phyloP scores from a whole-genome alignment of 2,329 filamentous ascomycete genomes.

The Claviceps sorghi region DNA sequence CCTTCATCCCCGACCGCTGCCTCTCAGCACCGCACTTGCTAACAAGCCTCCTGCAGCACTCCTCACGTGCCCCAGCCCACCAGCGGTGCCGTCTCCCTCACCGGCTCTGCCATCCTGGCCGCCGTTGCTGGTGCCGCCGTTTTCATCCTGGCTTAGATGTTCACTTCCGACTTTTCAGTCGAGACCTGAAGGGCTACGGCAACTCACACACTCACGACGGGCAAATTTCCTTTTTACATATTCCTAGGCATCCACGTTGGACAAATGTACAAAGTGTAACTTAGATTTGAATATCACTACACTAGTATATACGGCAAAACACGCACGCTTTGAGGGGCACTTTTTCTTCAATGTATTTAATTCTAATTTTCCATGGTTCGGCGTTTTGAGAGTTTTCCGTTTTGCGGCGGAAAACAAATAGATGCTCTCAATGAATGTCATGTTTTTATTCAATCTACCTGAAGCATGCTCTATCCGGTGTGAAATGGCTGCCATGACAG shows the following conservation, averaged over 20 bases:
- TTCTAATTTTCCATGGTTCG: neutral
- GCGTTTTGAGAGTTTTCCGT: neutral
- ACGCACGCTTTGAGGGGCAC: conserved; percentile 8
- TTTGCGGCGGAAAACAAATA: neutral
- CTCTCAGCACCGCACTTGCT: neutral
- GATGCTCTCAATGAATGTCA: neutral
- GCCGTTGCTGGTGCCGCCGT: conserved; percentile 39
- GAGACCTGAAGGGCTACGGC: conserved; percentile 27
- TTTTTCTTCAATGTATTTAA: conserved; percentile 6
- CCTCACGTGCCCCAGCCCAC: conserved; percentile 24
- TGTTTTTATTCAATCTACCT: too few species aligned
- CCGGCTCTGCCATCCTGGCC: conserved; percentile 39
- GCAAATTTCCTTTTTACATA: conserved; percentile 4
- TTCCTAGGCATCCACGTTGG: conserved; percentile 9
- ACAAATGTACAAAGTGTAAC: conserved; percentile 20
- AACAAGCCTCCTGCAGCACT: conserved; percentile 6
- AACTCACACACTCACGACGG: conserved; percentile 8
- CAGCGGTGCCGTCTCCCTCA: conserved; percentile 37
- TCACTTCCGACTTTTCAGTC: conserved; percentile 21
- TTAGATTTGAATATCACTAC: conserved; percentile 3
- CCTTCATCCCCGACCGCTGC: too few species aligned
- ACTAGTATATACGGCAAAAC: conserved; percentile 12
- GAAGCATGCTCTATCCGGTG: too few species aligned
- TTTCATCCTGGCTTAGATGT: conserved; percentile 39
- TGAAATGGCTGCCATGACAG: too few species aligned